Evolutionary conservation across 2,329 filamentous ascomycete genomes (phyloP).

Genomic region (Pestalotiopsis sp.): DNA sequence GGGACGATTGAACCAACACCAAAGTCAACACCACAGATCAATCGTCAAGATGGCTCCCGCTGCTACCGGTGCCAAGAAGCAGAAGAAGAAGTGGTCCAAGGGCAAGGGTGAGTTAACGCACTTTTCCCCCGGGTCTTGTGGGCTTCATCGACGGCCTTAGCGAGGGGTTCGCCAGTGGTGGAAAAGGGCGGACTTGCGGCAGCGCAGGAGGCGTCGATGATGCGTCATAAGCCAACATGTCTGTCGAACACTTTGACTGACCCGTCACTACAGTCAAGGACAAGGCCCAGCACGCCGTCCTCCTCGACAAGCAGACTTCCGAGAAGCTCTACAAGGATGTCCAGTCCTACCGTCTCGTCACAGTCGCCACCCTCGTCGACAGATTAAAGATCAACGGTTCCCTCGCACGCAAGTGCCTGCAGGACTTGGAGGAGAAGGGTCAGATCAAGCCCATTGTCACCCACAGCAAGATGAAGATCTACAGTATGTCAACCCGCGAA

Average conservation of each 20-base stretch:
- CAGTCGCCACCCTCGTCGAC: slow-evolving; percentile 97
- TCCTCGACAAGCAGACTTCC: slow-evolving; percentile 96
- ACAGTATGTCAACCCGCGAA: slow-evolving; percentile 64
- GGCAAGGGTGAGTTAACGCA: slow-evolving; percentile 69
- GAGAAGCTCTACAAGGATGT: slow-evolving; percentile 99
- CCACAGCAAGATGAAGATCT: slow-evolving; percentile 98
- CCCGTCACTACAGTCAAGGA: slow-evolving; percentile 76
- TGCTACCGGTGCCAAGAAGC: slow-evolving; percentile 72
- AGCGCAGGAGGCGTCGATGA: neutral
- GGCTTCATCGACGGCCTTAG: neutral
- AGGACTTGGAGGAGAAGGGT: slow-evolving; percentile 96
- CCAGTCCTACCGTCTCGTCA: slow-evolving; percentile 99
- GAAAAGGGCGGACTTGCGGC: neutral
- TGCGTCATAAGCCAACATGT: neutral
- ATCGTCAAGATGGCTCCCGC: slow-evolving; percentile 51
- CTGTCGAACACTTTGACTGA: neutral
- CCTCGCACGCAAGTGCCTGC: slow-evolving; percentile 85
- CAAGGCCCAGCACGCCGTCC: slow-evolving; percentile 99
- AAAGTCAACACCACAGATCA: slow-evolving; percentile 26
- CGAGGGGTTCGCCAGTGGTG: neutral
- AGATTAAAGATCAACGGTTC: slow-evolving; percentile 99
- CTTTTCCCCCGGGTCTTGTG: slow-evolving; percentile 16
- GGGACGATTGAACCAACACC: slow-evolving; percentile 8
- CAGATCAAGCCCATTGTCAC: slow-evolving; percentile 97
- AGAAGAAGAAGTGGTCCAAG: slow-evolving; percentile 78